These are phyloP conservation scores for Fomitopsis serialis DNA, from an alignment of 768 basidiomycete species.

Conservation along the genomic window DNA sequence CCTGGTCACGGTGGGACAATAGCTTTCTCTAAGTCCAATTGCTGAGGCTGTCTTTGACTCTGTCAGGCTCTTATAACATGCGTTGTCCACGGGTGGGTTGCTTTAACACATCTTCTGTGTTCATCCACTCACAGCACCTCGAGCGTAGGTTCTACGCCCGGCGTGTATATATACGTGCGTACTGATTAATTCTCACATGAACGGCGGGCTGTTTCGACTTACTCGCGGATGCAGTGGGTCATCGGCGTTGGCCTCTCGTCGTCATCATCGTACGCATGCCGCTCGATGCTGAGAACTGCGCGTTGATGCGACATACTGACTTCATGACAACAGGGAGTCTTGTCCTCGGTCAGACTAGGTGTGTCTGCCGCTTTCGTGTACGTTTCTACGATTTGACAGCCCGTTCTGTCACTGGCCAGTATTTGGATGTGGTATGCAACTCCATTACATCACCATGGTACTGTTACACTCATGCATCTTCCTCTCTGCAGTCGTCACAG, in stretches of 20 bases:
- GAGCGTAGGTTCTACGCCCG: constrained; percentile 8
- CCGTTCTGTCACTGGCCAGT: neutral
- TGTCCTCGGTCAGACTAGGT: constrained; percentile 5
- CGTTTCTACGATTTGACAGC: no score
- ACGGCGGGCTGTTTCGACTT: neutral
- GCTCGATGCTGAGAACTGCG: no score
- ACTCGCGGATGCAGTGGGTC: neutral
- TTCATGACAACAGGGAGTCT: neutral
- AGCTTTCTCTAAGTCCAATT: constrained; percentile 3
- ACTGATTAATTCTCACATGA: no score
- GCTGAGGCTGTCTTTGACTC: neutral
- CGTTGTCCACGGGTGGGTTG: constrained; percentile 2
- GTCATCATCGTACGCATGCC: neutral
- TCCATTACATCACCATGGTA: no score
- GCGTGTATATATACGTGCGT: constrained; percentile 7
- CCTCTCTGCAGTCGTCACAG: constrained; percentile 1
- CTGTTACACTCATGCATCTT: neutral
- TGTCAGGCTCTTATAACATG: neutral
- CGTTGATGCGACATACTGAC: no score
- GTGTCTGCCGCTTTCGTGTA: no score
- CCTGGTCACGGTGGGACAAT: neutral
- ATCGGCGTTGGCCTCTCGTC: neutral
- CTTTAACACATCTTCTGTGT: neutral
- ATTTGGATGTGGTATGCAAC: constrained; percentile 4
- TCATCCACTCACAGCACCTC: neutral